Conservation (phyloP, 2,329 filamentous ascomycete genomes). For the Akanthomyces muscarius region DNA sequence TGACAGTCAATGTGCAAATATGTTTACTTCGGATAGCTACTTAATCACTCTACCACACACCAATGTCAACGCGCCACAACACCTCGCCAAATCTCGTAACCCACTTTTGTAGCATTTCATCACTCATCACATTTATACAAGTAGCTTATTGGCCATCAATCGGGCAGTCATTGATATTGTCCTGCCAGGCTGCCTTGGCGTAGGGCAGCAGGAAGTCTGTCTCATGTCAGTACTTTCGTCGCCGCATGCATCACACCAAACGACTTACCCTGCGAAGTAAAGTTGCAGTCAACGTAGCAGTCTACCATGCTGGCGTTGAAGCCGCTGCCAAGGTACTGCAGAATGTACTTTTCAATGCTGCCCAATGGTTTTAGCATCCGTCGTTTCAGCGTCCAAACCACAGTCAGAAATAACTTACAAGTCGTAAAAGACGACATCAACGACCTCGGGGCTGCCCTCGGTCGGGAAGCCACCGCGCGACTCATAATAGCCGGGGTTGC, state of each 20-base stretch:
- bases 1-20: neutral
- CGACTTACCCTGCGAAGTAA: constrained; percentile 32
- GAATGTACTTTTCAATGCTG: constrained; percentile 36
- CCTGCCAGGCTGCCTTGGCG: constrained; percentile 36
- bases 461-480: constrained; percentile 44
- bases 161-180: constrained; percentile 34
- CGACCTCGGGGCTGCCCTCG: constrained; percentile 39
- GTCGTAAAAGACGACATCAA: constrained; percentile 53
- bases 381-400: neutral
- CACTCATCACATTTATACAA: constrained; percentile 8
- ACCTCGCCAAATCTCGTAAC: neutral
- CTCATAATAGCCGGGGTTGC: constrained; percentile 47
- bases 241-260: neutral
- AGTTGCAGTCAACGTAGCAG: constrained; percentile 38
- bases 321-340: constrained; percentile 33
- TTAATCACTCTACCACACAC: neutral
- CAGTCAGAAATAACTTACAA: constrained; percentile 35
- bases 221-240: constrained; percentile 4
- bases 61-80: constrained; percentile 2
- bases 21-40: neutral
- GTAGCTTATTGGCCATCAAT: constrained; percentile 17
- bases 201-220: constrained; percentile 37
- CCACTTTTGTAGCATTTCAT: neutral
- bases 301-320: constrained; percentile 34
- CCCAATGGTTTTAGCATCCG: neutral